These are phyloP conservation scores for Sugiyamaella pinicola DNA, from an alignment of 1,139 yeast genomes.

Conservation along the genomic window DNA sequence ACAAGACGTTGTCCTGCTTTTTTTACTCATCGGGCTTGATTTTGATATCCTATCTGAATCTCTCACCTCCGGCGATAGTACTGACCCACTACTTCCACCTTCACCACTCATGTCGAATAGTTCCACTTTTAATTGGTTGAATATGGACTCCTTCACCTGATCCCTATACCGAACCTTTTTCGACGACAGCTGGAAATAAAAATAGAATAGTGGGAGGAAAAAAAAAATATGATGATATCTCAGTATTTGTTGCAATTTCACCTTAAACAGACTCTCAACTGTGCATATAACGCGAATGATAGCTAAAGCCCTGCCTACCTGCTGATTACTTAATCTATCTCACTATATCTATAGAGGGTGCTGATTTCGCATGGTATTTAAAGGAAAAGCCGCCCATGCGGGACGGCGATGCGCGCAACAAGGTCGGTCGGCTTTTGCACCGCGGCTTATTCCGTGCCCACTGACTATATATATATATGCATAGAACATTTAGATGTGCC, in stretches of 20 bases:
- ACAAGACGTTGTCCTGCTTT: slow-evolving; percentile 36
- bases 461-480: too few species aligned
- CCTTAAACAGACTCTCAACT: not conserved
- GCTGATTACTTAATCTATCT: slow-evolving; percentile 4
- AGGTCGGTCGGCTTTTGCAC: not conserved
- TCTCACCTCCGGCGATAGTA: slow-evolving; percentile 13
- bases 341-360: not conserved
- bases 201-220: not conserved
- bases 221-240: too few species aligned
- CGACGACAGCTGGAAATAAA: not conserved
- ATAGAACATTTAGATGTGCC: too few species aligned
- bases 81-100: slow-evolving; percentile 1
- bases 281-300: not conserved
- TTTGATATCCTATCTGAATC: slow-evolving; percentile 8
- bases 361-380: slow-evolving; percentile 3
- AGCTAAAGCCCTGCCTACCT: slow-evolving; percentile 12
- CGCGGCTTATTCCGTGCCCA: too few species aligned
- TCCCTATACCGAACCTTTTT: not conserved
- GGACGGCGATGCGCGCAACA: not conserved
- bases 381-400: slow-evolving; percentile 6
- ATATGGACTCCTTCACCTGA: not conserved
- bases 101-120: slow-evolving; percentile 2
- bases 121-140: not conserved
- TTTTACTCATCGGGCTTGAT: slow-evolving; percentile 9
- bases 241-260: not conserved